Conservation (phyloP, 768 basidiomycete genomes). For the Suillus tomentosus region DNA sequence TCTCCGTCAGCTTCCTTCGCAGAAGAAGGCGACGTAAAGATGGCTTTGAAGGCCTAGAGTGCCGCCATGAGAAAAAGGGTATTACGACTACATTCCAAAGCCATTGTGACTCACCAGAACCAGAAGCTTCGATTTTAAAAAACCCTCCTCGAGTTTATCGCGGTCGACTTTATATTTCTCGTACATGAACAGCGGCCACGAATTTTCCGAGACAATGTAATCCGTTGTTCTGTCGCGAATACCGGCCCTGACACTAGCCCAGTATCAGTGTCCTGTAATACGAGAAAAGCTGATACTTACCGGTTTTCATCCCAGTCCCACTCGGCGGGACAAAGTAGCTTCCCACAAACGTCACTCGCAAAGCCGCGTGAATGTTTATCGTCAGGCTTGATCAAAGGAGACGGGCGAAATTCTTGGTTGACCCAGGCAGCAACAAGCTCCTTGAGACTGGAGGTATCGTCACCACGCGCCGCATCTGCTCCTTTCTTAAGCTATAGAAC, state of each 20-base stretch:
- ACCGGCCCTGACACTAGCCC: background rate
- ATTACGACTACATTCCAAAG: background rate
- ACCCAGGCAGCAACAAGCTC: too few relatives aligned
- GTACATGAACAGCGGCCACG: conserved; percentile 9
- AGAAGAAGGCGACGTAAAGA: conserved; percentile 21
- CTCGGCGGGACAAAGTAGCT: conserved; percentile 2
- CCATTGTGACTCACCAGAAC: background rate
- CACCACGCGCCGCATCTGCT: too few relatives aligned
- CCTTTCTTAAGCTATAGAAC: too few relatives aligned
- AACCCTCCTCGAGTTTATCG: background rate
- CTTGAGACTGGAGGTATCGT: too few relatives aligned
- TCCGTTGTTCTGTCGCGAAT: conserved; percentile 13
- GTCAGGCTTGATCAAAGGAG: background rate
- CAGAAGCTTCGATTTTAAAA: background rate
- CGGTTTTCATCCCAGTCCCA: background rate
- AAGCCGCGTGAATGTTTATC: background rate
- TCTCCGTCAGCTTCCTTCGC: background rate
- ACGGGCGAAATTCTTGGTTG: too few relatives aligned
- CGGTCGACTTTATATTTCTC: background rate
- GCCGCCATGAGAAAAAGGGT: background rate
- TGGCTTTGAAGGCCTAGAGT: conserved; percentile 15
- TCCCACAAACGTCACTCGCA: background rate
- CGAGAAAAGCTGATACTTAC: background rate
- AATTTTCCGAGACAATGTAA: conserved; percentile 16
- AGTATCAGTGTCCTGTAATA: background rate